These are phyloP conservation scores for Madurella mycetomatis DNA, from an alignment of 2,329 filamentous ascomycete species.

Conservation along the genomic window DNA sequence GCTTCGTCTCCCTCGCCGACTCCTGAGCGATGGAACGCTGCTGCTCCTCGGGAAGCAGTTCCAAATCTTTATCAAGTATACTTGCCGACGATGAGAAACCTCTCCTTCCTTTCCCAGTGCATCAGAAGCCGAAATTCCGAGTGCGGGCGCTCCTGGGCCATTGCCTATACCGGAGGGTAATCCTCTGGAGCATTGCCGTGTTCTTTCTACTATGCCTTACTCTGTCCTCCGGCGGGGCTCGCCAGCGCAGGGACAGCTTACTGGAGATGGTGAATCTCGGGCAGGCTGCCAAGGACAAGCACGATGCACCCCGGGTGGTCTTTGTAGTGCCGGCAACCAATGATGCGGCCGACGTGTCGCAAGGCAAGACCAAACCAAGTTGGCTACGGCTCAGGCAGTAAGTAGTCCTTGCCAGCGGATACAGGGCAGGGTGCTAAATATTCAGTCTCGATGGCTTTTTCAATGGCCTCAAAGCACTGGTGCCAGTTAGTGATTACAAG, in stretches of 20 bases:
- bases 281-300: conserved; percentile 5
- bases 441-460: conserved; percentile 74
- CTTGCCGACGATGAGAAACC: conserved; percentile 20
- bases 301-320: not conserved
- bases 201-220: conserved; percentile 39
- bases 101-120: conserved; percentile 29
- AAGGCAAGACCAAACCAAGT: conserved; percentile 29
- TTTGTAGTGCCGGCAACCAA: conserved; percentile 12
- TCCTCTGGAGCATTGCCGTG: conserved; percentile 46
- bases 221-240: conserved; percentile 34
- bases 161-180: conserved; percentile 48
- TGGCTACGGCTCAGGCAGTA: conserved; percentile 43
- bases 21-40: conserved; percentile 18
- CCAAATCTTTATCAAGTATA: conserved; percentile 17
- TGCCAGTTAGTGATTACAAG: conserved; percentile 57
- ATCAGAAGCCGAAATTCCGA: conserved; percentile 37
- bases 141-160: conserved; percentile 46
- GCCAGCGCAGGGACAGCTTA: conserved; percentile 21
- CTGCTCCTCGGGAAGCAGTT: conserved; percentile 16
- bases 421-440: conserved; percentile 15
- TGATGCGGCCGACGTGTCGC: not conserved
- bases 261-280: conserved; percentile 24
- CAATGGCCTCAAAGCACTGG: conserved; percentile 68
- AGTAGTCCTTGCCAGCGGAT: conserved; percentile 23
- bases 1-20: not conserved